Base-by-base conservation (phyloP, 768 basidiomycete genomes). In the Naganishia kalamii region DNA sequence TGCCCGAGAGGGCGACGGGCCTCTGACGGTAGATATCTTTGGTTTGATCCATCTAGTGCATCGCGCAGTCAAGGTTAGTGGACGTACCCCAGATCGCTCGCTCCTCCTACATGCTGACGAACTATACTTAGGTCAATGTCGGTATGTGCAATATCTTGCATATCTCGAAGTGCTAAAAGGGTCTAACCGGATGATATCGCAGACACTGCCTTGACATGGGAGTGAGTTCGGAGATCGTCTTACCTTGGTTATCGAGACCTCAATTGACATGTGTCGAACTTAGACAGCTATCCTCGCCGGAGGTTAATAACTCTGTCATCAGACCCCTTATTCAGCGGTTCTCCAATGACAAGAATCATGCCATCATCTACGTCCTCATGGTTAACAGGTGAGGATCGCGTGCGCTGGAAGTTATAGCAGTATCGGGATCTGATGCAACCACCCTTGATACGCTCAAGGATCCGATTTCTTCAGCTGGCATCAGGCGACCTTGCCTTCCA, bases 401-500 rank as follows among this genome's bases (percentile, higher is more conserved):
- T 17, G 13, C 29, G 11, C 17, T 17, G 51, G 6, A 11, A 11
- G 13, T 13, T 17, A 23, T 12, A 50, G 48, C 13, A 50, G 19
- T 60, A 6, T 2, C 51, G 11, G 35, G n/a, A 23, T n/a, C 15
- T 25, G 35, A 19, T n/a, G 17, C 17, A 40, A 40, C 37, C 10
- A 40, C 17, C 37, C 10, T 8, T 40, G 10, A 40, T 40, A n/a
- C n/a, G n/a, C 37, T 40, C 43, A n/a, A 77, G 76, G 29, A 72
- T 77, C 13, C 88, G 90, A 75, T 96, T 92, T 74, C 81, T 90
- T 19, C 81, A 84, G 11, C 83, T 85, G 51, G 83, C 86, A 3
- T 85, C 85, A 27, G 81, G 82, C 2, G 86, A 92, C 70, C 81
- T 96, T 49, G 89, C 89, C 15, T 87, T 87, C 78, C 83, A 89